Evolutionary conservation across 108 stramenopile species (phyloP).

Genomic region (Cyclotella choctawhatcheeana): DNA sequence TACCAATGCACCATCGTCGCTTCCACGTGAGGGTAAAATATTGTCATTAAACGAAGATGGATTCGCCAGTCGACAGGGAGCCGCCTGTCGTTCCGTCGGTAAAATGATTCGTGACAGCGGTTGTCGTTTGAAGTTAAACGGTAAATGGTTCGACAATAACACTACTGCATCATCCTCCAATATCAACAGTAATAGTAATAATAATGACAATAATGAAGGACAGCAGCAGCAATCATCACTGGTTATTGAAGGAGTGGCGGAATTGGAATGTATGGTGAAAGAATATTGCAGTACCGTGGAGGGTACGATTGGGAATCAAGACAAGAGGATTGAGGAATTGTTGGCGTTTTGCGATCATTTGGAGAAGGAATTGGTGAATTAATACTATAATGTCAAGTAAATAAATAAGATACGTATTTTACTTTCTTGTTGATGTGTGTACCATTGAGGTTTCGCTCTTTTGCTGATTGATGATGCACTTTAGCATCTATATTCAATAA

Average conservation of each 20-base stretch:
- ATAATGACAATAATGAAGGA: no score
- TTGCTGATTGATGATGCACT: no score
- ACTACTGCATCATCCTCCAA: conserved; percentile 4
- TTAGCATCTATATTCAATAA: no score
- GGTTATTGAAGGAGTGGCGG: conserved; percentile 23
- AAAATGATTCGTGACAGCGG: conserved; percentile 70
- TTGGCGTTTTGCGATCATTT: conserved; percentile 75
- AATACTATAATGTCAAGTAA: no score
- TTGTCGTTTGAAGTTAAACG: conserved; percentile 59
- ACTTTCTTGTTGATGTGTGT: no score
- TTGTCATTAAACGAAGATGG: conserved; percentile 17
- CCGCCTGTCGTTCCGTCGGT: conserved; percentile 48
- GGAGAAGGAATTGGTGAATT: conserved; percentile 52
- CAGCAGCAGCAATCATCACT: neutral
- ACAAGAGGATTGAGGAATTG: conserved; percentile 66
- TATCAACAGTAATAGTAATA: no score
- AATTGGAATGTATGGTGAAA: conserved; percentile 70
- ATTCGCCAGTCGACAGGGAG: conserved; percentile 47
- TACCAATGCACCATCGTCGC: conserved; percentile 12
- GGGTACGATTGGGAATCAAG: conserved; percentile 63
- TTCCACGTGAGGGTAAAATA: neutral
- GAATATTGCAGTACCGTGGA: conserved; percentile 81
- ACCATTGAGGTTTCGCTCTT: no score
- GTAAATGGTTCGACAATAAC: conserved; percentile 51
- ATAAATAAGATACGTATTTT: no score